These are phyloP conservation scores for Talaromyces sp. DNA, from an alignment of 2,329 filamentous ascomycete genomes.

Conservation along the genomic window DNA sequence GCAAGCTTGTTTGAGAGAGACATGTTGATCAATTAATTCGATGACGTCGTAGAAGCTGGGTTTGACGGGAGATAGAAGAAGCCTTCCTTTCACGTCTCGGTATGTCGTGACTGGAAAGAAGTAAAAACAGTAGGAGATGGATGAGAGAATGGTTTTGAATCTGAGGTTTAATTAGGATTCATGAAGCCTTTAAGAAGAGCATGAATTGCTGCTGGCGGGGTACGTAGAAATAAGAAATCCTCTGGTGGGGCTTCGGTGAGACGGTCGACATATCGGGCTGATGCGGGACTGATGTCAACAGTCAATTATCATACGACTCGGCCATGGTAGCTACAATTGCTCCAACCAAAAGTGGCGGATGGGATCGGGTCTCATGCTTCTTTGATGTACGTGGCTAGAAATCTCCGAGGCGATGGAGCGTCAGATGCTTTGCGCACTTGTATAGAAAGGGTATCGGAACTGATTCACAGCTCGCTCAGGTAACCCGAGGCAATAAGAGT, in stretches of 20 bases:
- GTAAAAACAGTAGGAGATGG: background rate
- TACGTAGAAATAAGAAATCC: slow-evolving; percentile 7
- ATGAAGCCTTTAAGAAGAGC: background rate
- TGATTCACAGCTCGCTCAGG: too few relatives aligned
- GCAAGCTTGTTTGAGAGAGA: slow-evolving; percentile 98
- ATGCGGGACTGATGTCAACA: slow-evolving; percentile 40
- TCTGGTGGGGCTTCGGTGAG: slow-evolving; percentile 26
- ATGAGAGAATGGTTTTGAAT: too few relatives aligned
- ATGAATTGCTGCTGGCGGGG: slow-evolving; percentile 12
- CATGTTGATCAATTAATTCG: slow-evolving; percentile 50
- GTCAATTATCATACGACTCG: background rate
- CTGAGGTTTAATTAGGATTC: too few relatives aligned
- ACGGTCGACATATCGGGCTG: slow-evolving; percentile 29
- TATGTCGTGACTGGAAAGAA: background rate
- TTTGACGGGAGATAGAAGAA: background rate
- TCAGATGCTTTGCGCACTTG: background rate
- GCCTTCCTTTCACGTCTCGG: background rate
- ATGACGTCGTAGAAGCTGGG: slow-evolving; percentile 8
- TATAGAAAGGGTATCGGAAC: background rate
- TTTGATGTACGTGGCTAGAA: background rate
- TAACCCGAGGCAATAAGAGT: background rate
- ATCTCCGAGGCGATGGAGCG: background rate
- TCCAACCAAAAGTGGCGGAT: slow-evolving; percentile 4
- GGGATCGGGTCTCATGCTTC: slow-evolving; percentile 8
- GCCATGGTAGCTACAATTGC: background rate